A percentile compares a stretch with the other conserved stretches of the same genome.
These are phyloP conservation scores for Paraphoma sp. DNA, from an alignment of 2,329 filamentous ascomycete species.

Conservation along the genomic window DNA sequence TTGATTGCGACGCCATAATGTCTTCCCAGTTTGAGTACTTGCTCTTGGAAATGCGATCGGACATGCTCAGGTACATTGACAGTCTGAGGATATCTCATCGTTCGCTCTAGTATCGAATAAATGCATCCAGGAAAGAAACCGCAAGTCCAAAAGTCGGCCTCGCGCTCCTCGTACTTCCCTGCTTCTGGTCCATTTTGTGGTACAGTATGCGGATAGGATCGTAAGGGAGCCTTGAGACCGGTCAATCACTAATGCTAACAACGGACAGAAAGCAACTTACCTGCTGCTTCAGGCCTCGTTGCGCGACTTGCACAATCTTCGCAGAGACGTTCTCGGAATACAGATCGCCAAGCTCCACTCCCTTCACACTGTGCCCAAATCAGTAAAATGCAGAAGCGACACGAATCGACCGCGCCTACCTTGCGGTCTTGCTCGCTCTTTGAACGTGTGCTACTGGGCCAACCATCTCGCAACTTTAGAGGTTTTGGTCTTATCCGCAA, in stretches of 20 bases:
- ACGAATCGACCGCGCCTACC: background rate
- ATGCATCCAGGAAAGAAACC: slow-evolving; percentile 46
- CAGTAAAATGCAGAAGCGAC: background rate
- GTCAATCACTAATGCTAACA: background rate
- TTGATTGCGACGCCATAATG: slow-evolving; percentile 43
- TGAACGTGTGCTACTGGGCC: background rate
- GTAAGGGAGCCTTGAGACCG: slow-evolving; percentile 28
- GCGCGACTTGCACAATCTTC: slow-evolving; percentile 43
- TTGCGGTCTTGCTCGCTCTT: background rate
- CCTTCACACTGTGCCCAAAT: slow-evolving; percentile 23
- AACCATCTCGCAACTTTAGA: background rate
- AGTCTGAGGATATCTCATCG: slow-evolving; percentile 36
- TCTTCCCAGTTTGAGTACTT: slow-evolving; percentile 34
- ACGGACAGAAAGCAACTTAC: slow-evolving; percentile 9
- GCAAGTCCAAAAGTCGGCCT: slow-evolving; percentile 47
- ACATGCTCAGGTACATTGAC: slow-evolving; percentile 25
- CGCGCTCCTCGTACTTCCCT: slow-evolving; percentile 42
- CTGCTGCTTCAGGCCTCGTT: slow-evolving; percentile 30
- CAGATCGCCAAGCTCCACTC: slow-evolving; percentile 32
- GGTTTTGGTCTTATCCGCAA: no score
- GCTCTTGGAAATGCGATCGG: slow-evolving; percentile 25
- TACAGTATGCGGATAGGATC: slow-evolving; percentile 42
- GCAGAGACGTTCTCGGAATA: slow-evolving; percentile 39
- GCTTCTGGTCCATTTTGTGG: slow-evolving; percentile 31
- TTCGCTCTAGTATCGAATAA: slow-evolving; percentile 41